Evolutionary conservation across 2,329 filamentous ascomycete genomes (phyloP).

Genomic region (Huntiella abstrusa): DNA sequence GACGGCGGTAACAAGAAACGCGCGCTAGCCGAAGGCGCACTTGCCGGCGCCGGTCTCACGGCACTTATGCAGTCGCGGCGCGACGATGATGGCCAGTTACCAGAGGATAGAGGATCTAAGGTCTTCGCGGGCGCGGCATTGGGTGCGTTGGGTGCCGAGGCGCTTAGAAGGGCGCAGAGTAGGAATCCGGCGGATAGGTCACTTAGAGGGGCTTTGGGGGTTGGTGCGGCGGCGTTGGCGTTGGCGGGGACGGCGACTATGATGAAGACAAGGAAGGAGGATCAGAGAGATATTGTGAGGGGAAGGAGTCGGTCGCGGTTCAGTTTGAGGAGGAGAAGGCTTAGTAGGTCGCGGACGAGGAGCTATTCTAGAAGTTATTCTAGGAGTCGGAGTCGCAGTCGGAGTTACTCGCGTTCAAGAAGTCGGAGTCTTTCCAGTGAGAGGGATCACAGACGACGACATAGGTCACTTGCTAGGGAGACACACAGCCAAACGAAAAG

Average conservation of each 20-base stretch:
- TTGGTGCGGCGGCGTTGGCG: slow-evolving; percentile 43
- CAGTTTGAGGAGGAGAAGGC: background rate
- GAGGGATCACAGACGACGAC: no score
- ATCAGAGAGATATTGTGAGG: slow-evolving; percentile 34
- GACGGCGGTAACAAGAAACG: slow-evolving; percentile 29
- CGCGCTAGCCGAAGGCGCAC: slow-evolving; percentile 43
- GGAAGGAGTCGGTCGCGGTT: slow-evolving; percentile 35
- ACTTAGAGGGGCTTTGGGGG: slow-evolving; percentile 41
- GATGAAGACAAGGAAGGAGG: slow-evolving; percentile 38
- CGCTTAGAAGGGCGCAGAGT: slow-evolving; percentile 38
- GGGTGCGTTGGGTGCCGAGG: slow-evolving; percentile 43
- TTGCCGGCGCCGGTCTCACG: slow-evolving; percentile 42
- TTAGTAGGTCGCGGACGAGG: background rate
- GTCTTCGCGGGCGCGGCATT: slow-evolving; percentile 42
- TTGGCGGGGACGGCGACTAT: slow-evolving; percentile 48
- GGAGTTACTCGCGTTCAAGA: background rate
- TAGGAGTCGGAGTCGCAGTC: background rate
- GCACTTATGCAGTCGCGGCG: slow-evolving; percentile 39
- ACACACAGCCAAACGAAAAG: slow-evolving; percentile 37
- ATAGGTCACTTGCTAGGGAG: background rate
- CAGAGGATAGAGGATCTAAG: slow-evolving; percentile 35
- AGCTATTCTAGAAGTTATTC: background rate
- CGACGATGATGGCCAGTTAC: slow-evolving; percentile 29
- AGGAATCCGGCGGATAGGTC: slow-evolving; percentile 30
- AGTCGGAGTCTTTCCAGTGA: background rate